Percentiles rank a stretch among this genome's conserved stretches.
phyloP scores from a whole-genome alignment of 805 yeast genomes.

The Schwanniomyces yamadae region DNA sequence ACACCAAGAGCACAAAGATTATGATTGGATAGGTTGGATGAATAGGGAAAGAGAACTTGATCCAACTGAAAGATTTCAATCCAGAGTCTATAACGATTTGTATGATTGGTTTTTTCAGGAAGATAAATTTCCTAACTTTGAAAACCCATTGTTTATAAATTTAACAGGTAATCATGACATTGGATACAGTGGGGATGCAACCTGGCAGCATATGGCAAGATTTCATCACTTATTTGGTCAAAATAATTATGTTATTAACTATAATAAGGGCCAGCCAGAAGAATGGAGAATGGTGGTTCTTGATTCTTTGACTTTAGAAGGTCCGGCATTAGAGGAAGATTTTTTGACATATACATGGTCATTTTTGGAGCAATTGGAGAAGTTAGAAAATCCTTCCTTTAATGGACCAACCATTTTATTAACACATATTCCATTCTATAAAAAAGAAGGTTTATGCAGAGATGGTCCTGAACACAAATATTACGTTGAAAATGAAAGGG shows the following conservation, averaged over 20 bases:
- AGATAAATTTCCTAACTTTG: slow-evolving; percentile 30
- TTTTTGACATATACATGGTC: slow-evolving; percentile 68
- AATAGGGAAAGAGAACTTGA: slow-evolving; percentile 40
- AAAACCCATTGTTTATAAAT: slow-evolving; percentile 72
- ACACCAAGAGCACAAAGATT: slow-evolving; percentile 47
- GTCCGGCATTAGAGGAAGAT: slow-evolving; percentile 79
- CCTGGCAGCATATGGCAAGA: slow-evolving; percentile 85
- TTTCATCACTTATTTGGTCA: slow-evolving; percentile 74
- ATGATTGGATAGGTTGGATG: slow-evolving; percentile 53
- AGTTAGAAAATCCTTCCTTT: slow-evolving; percentile 47
- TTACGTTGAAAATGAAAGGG: slow-evolving; percentile 52
- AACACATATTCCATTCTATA: slow-evolving; percentile 89
- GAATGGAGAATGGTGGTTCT: slow-evolving; percentile 91
- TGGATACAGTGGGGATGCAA: slow-evolving; percentile 93
- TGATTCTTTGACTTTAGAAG: slow-evolving; percentile 81
- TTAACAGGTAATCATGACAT: slow-evolving; percentile 94
- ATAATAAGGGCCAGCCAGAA: slow-evolving; percentile 57
- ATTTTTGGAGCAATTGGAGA: slow-evolving; percentile 61
- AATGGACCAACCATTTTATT: slow-evolving; percentile 78
- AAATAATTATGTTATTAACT: slow-evolving; percentile 79
- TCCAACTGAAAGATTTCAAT: slow-evolving; percentile 31
- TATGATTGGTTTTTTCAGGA: slow-evolving; percentile 60
- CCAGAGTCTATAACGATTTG: slow-evolving; percentile 51
- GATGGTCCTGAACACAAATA: slow-evolving; percentile 72
- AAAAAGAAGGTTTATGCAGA: slow-evolving; percentile 74